A percentile compares a stretch with the other conserved stretches of the same genome.
Evolutionary conservation across 1,284 basidiomycete species (phyloP).

Genomic region (Phellopilus nigrolimitatus): DNA sequence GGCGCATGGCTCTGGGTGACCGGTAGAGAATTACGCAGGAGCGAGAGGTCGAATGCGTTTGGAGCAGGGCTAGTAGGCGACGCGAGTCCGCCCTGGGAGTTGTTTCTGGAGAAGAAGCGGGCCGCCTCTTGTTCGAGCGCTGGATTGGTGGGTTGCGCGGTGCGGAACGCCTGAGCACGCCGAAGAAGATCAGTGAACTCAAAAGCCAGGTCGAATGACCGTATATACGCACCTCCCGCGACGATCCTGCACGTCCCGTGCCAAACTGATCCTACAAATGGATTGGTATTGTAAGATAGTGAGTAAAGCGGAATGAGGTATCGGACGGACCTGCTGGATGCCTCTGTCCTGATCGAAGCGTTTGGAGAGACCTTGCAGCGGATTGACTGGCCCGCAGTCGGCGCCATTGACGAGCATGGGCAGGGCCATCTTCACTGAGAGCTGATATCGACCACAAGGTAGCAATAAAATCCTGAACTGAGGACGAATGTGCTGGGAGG

Average conservation of each 20-base stretch:
- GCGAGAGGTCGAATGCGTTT: slow-evolving; percentile 50
- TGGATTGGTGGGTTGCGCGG: slow-evolving; percentile 40
- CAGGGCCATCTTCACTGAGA: slow-evolving; percentile 51
- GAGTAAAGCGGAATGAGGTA: neutral
- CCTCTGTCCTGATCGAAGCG: slow-evolving; percentile 75
- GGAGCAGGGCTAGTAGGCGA: slow-evolving; percentile 33
- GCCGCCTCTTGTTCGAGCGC: slow-evolving; percentile 59
- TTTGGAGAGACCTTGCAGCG: slow-evolving; percentile 74
- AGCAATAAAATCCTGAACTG: too few relatives aligned
- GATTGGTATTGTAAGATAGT: too few relatives aligned
- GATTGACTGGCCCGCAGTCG: slow-evolving; percentile 79
- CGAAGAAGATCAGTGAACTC: too few relatives aligned
- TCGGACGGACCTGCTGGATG: slow-evolving; percentile 63
- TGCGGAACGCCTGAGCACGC: slow-evolving; percentile 51
- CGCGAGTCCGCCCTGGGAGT: slow-evolving; percentile 26
- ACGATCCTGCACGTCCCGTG: slow-evolving; percentile 48
- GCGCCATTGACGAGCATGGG: slow-evolving; percentile 68
- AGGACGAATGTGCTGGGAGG: too few relatives aligned
- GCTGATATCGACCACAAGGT: too few relatives aligned
- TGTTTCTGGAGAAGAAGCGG: slow-evolving; percentile 53
- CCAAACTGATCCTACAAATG: slow-evolving; percentile 59
- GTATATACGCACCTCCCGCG: slow-evolving; percentile 45
- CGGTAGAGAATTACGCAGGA: slow-evolving; percentile 53
- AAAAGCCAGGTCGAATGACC: too few relatives aligned
- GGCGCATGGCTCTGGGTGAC: slow-evolving; percentile 25